Conservation (phyloP, 129 eudicot genomes). For the Solidago caesia region DNA sequence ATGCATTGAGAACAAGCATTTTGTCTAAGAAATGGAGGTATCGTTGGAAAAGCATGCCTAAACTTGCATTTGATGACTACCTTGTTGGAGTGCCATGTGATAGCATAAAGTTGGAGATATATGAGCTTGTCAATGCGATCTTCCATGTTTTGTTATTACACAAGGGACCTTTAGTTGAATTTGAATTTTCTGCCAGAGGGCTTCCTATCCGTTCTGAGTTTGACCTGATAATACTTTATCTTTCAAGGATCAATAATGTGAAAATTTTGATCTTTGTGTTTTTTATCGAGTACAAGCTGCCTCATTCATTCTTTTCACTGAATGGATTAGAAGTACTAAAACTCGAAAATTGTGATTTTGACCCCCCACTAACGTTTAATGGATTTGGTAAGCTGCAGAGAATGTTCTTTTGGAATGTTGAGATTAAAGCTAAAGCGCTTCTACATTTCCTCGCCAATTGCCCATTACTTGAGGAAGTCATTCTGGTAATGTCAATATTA, state of each 20-base stretch:
- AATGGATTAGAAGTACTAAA: conserved; percentile 4
- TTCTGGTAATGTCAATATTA: conserved; percentile 10
- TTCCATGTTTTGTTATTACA: conserved; percentile 23
- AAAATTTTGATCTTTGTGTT: neutral
- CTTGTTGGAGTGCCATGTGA: neutral
- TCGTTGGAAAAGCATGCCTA: conserved; percentile 21
- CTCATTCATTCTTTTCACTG: conserved; percentile 14
- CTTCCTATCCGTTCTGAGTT: conserved; percentile 9
- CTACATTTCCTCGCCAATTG: conserved; percentile 23
- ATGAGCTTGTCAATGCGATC: conserved; percentile 15
- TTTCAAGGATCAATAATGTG: conserved; percentile 7
- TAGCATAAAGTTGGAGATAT: neutral
- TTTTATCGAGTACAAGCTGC: neutral
- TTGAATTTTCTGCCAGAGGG: neutral
- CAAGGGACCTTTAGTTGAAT: conserved; percentile 14
- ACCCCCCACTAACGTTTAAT: conserved; percentile 12
- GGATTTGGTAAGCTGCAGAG: conserved; percentile 15
- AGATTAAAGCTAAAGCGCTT: conserved; percentile 6
- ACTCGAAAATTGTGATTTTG: conserved; percentile 8
- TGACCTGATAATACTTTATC: conserved; percentile 9
- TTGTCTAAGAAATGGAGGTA: conserved; percentile 33
- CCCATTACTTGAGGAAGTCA: conserved; percentile 23
- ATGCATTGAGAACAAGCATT: conserved; percentile 34
- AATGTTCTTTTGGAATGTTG: neutral
- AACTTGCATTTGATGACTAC: conserved; percentile 14